Evolutionary conservation across 441 rosid species (phyloP).

Genomic region (Daphne laureola): DNA sequence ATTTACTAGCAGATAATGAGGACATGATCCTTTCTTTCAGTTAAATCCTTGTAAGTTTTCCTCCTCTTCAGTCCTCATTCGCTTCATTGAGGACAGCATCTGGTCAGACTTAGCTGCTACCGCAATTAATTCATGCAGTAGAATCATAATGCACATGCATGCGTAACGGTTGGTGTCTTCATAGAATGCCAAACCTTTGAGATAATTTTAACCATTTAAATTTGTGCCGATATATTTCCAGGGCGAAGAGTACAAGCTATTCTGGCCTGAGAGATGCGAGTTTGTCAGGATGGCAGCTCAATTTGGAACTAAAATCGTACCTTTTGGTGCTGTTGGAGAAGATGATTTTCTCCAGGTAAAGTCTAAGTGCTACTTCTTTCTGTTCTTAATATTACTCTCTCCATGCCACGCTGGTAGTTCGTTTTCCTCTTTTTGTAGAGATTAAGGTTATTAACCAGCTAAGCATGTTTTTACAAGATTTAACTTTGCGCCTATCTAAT

Average conservation of each 20-base stretch:
- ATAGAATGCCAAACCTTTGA: background rate
- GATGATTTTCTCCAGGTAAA: conserved; percentile 45
- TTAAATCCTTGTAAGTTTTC: too few relatives aligned
- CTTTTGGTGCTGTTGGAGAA: conserved; percentile 80
- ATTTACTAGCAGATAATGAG: conserved; percentile 6
- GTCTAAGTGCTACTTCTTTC: conserved; percentile 15
- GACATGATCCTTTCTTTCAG: background rate
- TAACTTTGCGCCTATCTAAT: too few relatives aligned
- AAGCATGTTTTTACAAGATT: too few relatives aligned
- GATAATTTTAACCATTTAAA: conserved; percentile 1
- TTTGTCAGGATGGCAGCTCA: conserved; percentile 83
- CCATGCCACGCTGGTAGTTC: too few relatives aligned
- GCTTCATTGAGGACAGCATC: too few relatives aligned
- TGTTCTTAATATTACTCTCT: too few relatives aligned
- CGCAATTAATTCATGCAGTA: background rate
- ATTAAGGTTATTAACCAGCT: too few relatives aligned
- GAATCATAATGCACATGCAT: conserved; percentile 10
- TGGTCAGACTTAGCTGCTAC: too few relatives aligned
- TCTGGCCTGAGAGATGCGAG: conserved; percentile 78
- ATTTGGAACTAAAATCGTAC: conserved; percentile 80
- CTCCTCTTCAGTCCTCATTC: too few relatives aligned
- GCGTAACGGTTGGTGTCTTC: background rate
- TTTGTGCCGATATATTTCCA: conserved; percentile 17
- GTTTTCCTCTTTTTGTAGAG: too few relatives aligned
- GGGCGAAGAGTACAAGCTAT: conserved; percentile 82